phyloP scores from a whole-genome alignment of 2,329 filamentous ascomycete genomes.

The Zymoseptoria brevis region DNA sequence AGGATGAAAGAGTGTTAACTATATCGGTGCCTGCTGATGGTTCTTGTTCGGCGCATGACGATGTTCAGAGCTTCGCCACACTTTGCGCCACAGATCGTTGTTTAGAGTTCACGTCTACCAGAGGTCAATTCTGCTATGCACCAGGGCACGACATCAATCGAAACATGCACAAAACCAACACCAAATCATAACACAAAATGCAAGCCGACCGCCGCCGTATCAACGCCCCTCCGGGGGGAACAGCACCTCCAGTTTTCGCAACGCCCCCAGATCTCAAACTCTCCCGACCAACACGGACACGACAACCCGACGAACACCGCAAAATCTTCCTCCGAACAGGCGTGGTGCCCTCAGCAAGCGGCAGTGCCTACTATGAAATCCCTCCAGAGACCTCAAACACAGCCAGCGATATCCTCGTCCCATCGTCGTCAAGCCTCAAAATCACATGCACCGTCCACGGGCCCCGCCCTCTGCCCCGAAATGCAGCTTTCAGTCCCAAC shows the following conservation, averaged over 20 bases:
- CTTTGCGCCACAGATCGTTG: slow-evolving; percentile 1
- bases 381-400: slow-evolving; percentile 35
- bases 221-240: slow-evolving; percentile 77
- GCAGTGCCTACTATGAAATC: slow-evolving; percentile 75
- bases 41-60: not conserved
- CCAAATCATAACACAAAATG: slow-evolving; percentile 12
- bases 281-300: slow-evolving; percentile 46
- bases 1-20: not conserved
- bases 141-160: slow-evolving; percentile 8
- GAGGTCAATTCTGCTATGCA: not conserved
- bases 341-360: slow-evolving; percentile 84
- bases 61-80: slow-evolving; percentile 2
- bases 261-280: slow-evolving; percentile 40
- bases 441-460: slow-evolving; percentile 90
- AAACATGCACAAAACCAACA: slow-evolving; percentile 5
- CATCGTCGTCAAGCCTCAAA: slow-evolving; percentile 64
- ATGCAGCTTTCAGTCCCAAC: slow-evolving; percentile 84
- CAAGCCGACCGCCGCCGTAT: slow-evolving; percentile 76
- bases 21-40: slow-evolving; percentile 3
- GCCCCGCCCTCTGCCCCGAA: slow-evolving; percentile 80
- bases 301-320: slow-evolving; percentile 63
- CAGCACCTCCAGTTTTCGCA: slow-evolving; percentile 63
- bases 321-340: slow-evolving; percentile 90
- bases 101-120: not conserved
- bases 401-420: slow-evolving; percentile 43